Evolutionary conservation across 1,139 yeast genomes (phyloP).

Genomic region (Arxiozyma heterogenica): DNA sequence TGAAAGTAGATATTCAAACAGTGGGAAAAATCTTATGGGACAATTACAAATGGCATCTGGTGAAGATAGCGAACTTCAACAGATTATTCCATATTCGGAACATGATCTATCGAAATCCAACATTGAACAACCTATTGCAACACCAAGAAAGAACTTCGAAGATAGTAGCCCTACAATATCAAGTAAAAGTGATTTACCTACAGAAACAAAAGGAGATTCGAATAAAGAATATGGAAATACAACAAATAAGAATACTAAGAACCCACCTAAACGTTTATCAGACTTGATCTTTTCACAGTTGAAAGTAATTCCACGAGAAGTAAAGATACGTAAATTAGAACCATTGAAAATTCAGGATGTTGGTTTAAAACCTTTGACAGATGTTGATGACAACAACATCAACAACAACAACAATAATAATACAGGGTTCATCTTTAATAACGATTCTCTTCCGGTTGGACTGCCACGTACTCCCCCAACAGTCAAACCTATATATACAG

Average conservation of each 20-base stretch:
- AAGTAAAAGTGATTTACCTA: too few species aligned
- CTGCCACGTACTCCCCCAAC: not conserved
- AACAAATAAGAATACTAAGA: not conserved
- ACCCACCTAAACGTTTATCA: constrained; percentile 7
- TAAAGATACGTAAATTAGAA: constrained; percentile 12
- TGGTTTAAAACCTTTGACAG: not conserved
- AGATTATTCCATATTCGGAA: not conserved
- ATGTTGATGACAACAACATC: not conserved
- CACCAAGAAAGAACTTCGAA: not conserved
- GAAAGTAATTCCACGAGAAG: constrained; percentile 4
- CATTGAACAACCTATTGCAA: not conserved
- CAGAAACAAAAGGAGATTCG: not conserved
- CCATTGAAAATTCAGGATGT: constrained; percentile 8
- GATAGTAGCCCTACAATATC: not conserved
- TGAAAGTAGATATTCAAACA: constrained; percentile 10
- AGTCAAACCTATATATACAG: not conserved
- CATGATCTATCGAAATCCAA: not conserved
- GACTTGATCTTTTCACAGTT: constrained; percentile 12
- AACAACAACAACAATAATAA: not conserved
- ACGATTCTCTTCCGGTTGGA: not conserved
- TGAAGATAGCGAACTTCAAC: not conserved
- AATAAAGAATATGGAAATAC: not conserved
- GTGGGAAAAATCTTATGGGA: constrained; percentile 8
- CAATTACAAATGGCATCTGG: constrained; percentile 1
- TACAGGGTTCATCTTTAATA: not conserved